Percentiles rank a stretch among this genome's conserved stretches.
These are phyloP conservation scores for Kwoniella botswanensis DNA, from an alignment of 768 basidiomycete genomes.

Conservation along the genomic window DNA sequence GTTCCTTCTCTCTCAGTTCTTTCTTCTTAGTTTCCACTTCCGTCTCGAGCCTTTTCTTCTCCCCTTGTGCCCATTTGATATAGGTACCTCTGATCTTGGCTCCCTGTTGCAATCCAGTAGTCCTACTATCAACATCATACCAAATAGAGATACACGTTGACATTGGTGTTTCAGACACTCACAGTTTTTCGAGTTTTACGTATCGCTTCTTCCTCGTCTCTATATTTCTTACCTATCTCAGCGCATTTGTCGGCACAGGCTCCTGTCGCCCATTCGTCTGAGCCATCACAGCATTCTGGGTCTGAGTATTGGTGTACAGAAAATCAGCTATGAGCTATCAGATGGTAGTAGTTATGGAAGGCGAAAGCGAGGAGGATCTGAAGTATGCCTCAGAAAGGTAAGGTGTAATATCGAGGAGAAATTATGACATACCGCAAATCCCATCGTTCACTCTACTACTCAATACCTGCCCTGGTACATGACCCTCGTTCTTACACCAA, in stretches of 20 bases:
- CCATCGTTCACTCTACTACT: conserved; percentile 89
- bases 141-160: conserved; percentile 63
- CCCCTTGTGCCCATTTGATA: conserved; percentile 82
- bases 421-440: conserved; percentile 73
- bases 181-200: conserved; percentile 80
- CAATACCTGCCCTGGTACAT: conserved; percentile 77
- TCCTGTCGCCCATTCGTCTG: conserved; percentile 78
- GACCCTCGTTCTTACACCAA: conserved; percentile 86
- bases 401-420: background rate
- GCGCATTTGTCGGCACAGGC: conserved; percentile 78
- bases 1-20: conserved; percentile 70
- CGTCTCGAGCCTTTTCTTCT: conserved; percentile 79
- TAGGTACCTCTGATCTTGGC: conserved; percentile 89
- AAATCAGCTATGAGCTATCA: conserved; percentile 17
- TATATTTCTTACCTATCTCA: conserved; percentile 72
- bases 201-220: conserved; percentile 73
- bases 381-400: too few relatives aligned
- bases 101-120: conserved; percentile 64
- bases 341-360: too few relatives aligned
- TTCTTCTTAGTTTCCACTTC: conserved; percentile 64
- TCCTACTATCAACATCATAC: too few relatives aligned
- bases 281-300: conserved; percentile 91
- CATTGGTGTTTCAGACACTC: conserved; percentile 78
- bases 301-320: conserved; percentile 63
- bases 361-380: too few relatives aligned